A percentile compares a stretch with the other conserved stretches of the same genome.
These are phyloP conservation scores for Saitozyma sp. DNA, from an alignment of 768 basidiomycete species.

Conservation along the genomic window DNA sequence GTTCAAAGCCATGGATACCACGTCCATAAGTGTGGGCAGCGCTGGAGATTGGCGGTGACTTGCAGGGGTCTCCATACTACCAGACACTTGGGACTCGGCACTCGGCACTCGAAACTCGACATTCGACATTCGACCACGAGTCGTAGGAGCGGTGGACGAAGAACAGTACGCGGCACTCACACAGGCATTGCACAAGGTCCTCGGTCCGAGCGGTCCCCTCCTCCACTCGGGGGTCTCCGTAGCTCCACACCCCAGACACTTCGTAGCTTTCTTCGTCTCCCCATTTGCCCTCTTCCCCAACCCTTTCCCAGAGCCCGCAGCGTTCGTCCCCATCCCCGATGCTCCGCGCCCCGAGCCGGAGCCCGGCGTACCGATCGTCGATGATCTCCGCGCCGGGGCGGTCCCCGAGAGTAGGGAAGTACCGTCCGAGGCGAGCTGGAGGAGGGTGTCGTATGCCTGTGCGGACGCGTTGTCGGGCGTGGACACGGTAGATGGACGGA, in stretches of 20 bases:
- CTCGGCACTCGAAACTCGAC: too few relatives aligned
- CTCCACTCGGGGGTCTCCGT: constrained; percentile 54
- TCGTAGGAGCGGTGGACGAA: too few relatives aligned
- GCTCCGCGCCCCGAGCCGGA: too few relatives aligned
- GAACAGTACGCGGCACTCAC: too few relatives aligned
- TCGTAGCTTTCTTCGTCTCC: constrained; percentile 20
- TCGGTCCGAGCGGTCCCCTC: constrained; percentile 52
- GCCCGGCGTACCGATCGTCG: too few relatives aligned
- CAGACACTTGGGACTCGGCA: too few relatives aligned
- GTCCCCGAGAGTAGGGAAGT: background rate
- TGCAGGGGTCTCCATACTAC: too few relatives aligned
- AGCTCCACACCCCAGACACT: constrained; percentile 48
- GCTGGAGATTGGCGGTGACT: too few relatives aligned
- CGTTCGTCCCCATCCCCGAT: background rate
- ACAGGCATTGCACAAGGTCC: constrained; percentile 54
- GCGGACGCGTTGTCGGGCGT: background rate
- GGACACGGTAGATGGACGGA: constrained; percentile 9
- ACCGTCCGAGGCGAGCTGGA: constrained; percentile 14
- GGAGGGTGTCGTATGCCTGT: constrained; percentile 5
- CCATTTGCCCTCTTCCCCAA: constrained; percentile 3
- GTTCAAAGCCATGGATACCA: too few relatives aligned
- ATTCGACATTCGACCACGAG: too few relatives aligned
- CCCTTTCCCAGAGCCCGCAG: background rate
- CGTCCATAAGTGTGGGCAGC: too few relatives aligned
- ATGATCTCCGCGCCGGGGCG: too few relatives aligned